Evolutionary conservation across 331 rosid genomes (phyloP), one percentile per base, ranked within the genome.

Genomic region (Phaseolus coccineus): DNA sequence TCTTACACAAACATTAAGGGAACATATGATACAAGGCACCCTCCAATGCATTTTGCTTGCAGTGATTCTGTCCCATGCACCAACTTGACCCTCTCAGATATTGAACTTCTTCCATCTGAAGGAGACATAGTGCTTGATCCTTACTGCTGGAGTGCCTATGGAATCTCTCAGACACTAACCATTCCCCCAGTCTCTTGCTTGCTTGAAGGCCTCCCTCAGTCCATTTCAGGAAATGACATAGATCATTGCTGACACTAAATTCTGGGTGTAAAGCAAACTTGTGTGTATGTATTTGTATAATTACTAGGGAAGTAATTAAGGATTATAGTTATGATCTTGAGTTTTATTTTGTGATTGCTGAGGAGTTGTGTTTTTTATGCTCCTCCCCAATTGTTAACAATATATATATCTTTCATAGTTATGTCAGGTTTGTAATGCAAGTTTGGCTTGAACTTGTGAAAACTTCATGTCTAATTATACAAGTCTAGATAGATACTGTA

Each of bases 111-210:
- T 90, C 99, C 99, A 0, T 85, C 90, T 15, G 59, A 71, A 69
- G 93, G 97, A 46, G 87, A 88, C 15, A 25, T 52, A 0, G 84
- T 92, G 12, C 52, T 39, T 37, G 96, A 90, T 77, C 93, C 97
- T 14, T 89, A 87, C 85, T 95, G 99, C 73, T 91, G 97, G 96
- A 92, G 91, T 84, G 99, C 99, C 66, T 91, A 95, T 69, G 96
- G 97, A 35, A 80, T 86, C 58, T 69, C 79, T 55, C 85, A 78
- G 59, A 91, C 97, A 22, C 79, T 87, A 28, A 89, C 92, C 11
- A 92, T 94, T 68, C 98, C 98, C 44, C 98, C 97, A 0, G 86
- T 92, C 14, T 83, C 82, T 50, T 94, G 98, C 91, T 86, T 92
- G 88, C 80, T 87, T 52, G 90, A 85, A 73, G 96, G 95, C 14